Conservation (phyloP, 139 green algal species). For the Edaphochlamys debaryana region DNA sequence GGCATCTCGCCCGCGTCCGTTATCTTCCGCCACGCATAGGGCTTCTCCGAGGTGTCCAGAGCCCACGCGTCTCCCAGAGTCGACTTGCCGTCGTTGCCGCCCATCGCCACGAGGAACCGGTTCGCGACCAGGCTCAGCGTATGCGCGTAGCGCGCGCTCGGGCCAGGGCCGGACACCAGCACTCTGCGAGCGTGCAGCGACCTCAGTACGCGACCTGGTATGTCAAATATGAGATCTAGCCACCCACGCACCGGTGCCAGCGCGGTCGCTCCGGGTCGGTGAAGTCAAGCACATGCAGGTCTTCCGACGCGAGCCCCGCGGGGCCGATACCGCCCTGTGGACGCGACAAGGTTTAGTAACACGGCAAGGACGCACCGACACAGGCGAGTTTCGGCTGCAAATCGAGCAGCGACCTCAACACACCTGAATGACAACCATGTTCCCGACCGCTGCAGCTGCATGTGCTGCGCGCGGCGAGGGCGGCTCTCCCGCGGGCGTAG, state of each 20-base stretch:
- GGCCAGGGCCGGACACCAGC: conserved; percentile 92
- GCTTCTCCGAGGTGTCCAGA: conserved; percentile 98
- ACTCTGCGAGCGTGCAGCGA: conserved; percentile 72
- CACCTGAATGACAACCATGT: conserved; percentile 97
- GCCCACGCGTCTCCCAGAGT: conserved; percentile 94
- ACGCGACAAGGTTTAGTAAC: background rate
- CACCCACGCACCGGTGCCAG: conserved; percentile 95
- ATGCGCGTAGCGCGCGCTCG: conserved; percentile 95
- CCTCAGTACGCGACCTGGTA: too few relatives aligned
- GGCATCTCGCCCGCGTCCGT: conserved; percentile 85
- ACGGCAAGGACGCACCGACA: too few relatives aligned
- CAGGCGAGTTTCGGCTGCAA: too few relatives aligned
- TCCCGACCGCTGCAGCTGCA: conserved; percentile 96
- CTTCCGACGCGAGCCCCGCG: conserved; percentile 91
- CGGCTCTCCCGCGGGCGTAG: conserved; percentile 84
- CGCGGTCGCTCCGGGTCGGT: conserved; percentile 88
- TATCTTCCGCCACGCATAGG: conserved; percentile 97
- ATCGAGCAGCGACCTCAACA: too few relatives aligned
- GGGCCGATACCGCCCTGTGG: conserved; percentile 95
- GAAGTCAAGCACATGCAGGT: conserved; percentile 99
- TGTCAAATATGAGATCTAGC: too few relatives aligned
- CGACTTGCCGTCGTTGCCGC: conserved; percentile 96
- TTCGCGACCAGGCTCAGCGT: conserved; percentile 96
- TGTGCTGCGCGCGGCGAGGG: conserved; percentile 95
- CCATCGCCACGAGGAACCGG: conserved; percentile 96